Percentiles rank a stretch among this genome's conserved stretches.
Evolutionary conservation across 2,329 filamentous ascomycete genomes (phyloP).

Genomic region (Aspergillus sclerotialis): DNA sequence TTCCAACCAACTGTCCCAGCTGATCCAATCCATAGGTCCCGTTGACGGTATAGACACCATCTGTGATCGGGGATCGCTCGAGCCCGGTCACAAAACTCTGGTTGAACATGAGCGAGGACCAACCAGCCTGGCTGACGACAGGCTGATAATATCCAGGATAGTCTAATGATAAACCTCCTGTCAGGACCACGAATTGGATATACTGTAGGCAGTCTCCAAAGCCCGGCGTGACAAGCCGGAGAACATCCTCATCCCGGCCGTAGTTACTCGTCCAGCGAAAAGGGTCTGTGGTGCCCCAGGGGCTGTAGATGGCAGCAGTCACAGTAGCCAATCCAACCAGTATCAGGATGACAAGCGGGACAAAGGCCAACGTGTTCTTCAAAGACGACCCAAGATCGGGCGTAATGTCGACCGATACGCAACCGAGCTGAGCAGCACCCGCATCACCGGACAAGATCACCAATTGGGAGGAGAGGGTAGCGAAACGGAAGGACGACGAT

Average conservation of each 20-base stretch:
- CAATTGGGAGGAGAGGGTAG: constrained; percentile 69
- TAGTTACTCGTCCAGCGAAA: constrained; percentile 99
- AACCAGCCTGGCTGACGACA: constrained; percentile 75
- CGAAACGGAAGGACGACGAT: constrained; percentile 75
- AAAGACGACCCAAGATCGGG: constrained; percentile 69
- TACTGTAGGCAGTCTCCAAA: constrained; percentile 97
- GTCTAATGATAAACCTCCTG: constrained; percentile 75
- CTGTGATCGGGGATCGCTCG: constrained; percentile 61
- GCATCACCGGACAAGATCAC: constrained; percentile 68
- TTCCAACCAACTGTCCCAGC: constrained; percentile 74
- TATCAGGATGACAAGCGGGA: constrained; percentile 71
- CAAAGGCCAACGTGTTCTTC: constrained; percentile 62
- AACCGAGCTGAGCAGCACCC: constrained; percentile 60
- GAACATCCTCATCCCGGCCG: constrained; percentile 82
- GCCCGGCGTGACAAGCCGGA: constrained; percentile 87
- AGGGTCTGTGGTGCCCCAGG: constrained; percentile 84
- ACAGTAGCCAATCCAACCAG: constrained; percentile 76
- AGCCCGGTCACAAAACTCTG: constrained; percentile 71
- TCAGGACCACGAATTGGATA: constrained; percentile 84
- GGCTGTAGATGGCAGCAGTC: constrained; percentile 79
- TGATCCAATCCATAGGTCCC: constrained; percentile 72
- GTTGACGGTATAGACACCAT: constrained; percentile 81
- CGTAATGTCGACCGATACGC: constrained; percentile 74
- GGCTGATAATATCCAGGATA: constrained; percentile 96
- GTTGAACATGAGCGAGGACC: constrained; percentile 91